Evolutionary conservation across 805 yeast species (phyloP).

Genomic region (Yarrowia sp.): DNA sequence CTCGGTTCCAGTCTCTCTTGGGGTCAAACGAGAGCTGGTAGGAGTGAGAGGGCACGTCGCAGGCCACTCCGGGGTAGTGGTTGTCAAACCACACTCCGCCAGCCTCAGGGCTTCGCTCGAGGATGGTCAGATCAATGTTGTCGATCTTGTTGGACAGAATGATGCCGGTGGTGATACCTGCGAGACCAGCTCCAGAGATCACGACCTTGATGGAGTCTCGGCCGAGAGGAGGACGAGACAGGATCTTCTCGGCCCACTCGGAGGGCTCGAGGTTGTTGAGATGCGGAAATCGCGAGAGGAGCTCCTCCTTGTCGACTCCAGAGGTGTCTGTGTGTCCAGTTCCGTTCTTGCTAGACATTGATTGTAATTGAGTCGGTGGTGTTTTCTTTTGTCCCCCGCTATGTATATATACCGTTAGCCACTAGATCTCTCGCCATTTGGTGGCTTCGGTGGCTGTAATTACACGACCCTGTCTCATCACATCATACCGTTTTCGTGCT

Average conservation of each 20-base stretch:
- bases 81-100: conserved; percentile 37
- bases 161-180: conserved; percentile 25
- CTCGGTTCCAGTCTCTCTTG: conserved; percentile 35
- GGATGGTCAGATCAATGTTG: conserved; percentile 6
- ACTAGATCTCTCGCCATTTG: background rate
- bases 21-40: conserved; percentile 36
- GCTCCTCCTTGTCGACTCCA: conserved; percentile 19
- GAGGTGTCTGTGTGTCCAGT: conserved; percentile 20
- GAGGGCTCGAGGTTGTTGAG: conserved; percentile 18
- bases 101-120: conserved; percentile 36
- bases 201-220: background rate
- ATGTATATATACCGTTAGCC: background rate
- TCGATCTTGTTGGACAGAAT: conserved; percentile 13
- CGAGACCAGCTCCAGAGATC: conserved; percentile 22
- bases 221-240: conserved; percentile 13
- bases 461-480: background rate
- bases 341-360: conserved; percentile 5
- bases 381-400: background rate
- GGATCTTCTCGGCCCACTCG: background rate
- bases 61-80: conserved; percentile 34
- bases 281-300: background rate
- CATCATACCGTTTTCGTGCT: conserved; percentile 1
- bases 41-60: conserved; percentile 36
- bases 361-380: background rate
- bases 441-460: conserved; percentile 5